Conservation (phyloP, 1,284 basidiomycete species). For the Cryptococcus sp. region DNA sequence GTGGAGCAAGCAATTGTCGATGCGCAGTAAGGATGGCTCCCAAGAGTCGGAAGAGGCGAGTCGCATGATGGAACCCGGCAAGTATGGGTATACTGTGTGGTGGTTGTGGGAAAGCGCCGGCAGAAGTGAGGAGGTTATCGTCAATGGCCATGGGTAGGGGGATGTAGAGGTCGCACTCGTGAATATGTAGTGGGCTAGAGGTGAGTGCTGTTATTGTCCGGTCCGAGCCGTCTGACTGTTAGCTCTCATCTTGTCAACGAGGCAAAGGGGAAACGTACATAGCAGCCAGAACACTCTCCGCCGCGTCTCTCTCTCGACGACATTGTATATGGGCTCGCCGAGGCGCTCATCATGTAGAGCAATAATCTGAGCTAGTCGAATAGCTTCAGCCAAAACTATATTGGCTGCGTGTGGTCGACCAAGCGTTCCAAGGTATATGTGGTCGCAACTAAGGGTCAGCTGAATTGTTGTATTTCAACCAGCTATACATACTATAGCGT, state of each 20-base stretch:
- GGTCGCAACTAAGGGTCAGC: slow-evolving; percentile 19
- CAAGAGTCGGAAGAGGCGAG: slow-evolving; percentile 27
- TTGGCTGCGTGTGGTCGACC: slow-evolving; percentile 23
- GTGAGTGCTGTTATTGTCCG: slow-evolving; percentile 24
- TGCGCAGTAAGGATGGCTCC: slow-evolving; percentile 15
- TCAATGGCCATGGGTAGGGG: slow-evolving; percentile 25
- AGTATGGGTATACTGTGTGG: slow-evolving; percentile 16
- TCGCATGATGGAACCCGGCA: slow-evolving; percentile 29
- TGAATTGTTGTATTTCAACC: background rate
- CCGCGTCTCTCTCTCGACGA: slow-evolving; percentile 27
- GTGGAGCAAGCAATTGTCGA: slow-evolving; percentile 1
- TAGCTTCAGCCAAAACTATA: slow-evolving; percentile 21
- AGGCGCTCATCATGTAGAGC: slow-evolving; percentile 22
- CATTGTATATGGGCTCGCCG: slow-evolving; percentile 6
- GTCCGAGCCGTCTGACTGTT: slow-evolving; percentile 23
- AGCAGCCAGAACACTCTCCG: slow-evolving; percentile 30
- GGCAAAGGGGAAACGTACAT: slow-evolving; percentile 17
- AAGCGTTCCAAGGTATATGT: slow-evolving; percentile 30
- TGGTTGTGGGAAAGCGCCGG: slow-evolving; percentile 27
- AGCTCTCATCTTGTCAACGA: background rate
- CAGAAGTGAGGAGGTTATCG: slow-evolving; percentile 30
- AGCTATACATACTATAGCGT: slow-evolving; percentile 22
- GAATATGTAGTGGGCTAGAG: slow-evolving; percentile 18
- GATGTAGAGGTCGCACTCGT: slow-evolving; percentile 22
- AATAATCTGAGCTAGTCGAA: slow-evolving; percentile 18